Conservation (phyloP, 2,329 filamentous ascomycete genomes). For the Monilinia fructigena region DNA sequence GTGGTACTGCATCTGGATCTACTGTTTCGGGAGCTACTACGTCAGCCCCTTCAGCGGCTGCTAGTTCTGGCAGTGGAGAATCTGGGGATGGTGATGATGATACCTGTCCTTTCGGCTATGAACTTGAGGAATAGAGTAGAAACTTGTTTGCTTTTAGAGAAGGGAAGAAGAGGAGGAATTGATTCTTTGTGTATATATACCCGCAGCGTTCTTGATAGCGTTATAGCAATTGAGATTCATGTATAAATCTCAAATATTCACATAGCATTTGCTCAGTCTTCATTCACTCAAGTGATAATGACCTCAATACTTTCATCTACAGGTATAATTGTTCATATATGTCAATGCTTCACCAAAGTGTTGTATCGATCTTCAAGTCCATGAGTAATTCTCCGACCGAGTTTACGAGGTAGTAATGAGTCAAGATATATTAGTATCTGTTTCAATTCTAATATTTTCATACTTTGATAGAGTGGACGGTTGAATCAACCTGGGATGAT, state of each 20-base stretch:
- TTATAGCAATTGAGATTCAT: not conserved
- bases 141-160: not conserved
- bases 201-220: constrained; percentile 3
- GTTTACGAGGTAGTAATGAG: no score
- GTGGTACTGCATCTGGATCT: not conserved
- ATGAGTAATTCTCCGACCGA: no score
- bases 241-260: not conserved
- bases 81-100: not conserved
- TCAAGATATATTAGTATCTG: no score
- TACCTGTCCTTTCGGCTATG: constrained; percentile 16
- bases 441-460: no score
- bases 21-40: not conserved
- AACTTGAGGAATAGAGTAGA: constrained; percentile 8
- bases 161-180: not conserved
- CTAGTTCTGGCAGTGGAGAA: not conserved
- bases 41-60: not conserved
- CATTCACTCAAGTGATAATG: no score
- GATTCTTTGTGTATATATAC: constrained; percentile 9
- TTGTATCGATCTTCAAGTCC: no score
- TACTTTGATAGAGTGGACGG: no score
- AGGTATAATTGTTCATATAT: no score
- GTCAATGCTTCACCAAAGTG: no score
- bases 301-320: no score
- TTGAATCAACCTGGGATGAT: no score
- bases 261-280: not conserved